phyloP scores from a whole-genome alignment of 768 basidiomycete species.

The Aureoboletus auriporus region DNA sequence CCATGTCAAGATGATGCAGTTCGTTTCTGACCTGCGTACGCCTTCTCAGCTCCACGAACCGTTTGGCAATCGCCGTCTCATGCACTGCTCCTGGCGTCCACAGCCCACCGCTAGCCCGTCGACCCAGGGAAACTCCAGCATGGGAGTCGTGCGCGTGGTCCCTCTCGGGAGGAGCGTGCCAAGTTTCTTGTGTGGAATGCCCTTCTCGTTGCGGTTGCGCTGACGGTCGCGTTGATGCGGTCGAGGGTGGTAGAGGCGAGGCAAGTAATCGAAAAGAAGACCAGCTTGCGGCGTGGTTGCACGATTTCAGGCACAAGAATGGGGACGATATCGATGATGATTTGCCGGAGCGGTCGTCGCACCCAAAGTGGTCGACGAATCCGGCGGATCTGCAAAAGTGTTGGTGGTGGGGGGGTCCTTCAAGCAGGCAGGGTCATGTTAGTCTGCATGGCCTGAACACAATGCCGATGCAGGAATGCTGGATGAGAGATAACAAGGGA shows the following conservation, averaged over 20 bases:
- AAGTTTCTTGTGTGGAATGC: constrained; percentile 88
- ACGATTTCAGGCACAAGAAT: no score
- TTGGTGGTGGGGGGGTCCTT: constrained; percentile 59
- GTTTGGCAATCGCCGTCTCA: constrained; percentile 84
- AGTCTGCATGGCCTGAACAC: constrained; percentile 37
- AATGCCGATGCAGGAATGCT: constrained; percentile 20
- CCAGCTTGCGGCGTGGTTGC: no score
- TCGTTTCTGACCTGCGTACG: constrained; percentile 21
- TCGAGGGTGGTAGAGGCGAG: constrained; percentile 63
- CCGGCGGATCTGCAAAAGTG: constrained; percentile 54
- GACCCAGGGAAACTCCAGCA: constrained; percentile 58
- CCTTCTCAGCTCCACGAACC: constrained; percentile 70
- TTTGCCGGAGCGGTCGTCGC: constrained; percentile 29
- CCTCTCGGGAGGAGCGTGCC: constrained; percentile 65
- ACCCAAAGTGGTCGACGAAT: constrained; percentile 46
- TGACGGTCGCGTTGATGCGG: constrained; percentile 64
- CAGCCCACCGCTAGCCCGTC: not conserved
- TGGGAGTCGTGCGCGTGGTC: constrained; percentile 95
- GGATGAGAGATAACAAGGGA: not conserved
- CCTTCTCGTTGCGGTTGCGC: constrained; percentile 60
- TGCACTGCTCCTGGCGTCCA: constrained; percentile 60
- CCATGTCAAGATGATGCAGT: constrained; percentile 63
- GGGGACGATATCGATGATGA: constrained; percentile 32
- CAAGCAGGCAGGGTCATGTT: no score
- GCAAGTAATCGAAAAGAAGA: no score